phyloP scores from a whole-genome alignment of 2,329 filamentous ascomycete genomes.

The Xylariaceae sp. region DNA sequence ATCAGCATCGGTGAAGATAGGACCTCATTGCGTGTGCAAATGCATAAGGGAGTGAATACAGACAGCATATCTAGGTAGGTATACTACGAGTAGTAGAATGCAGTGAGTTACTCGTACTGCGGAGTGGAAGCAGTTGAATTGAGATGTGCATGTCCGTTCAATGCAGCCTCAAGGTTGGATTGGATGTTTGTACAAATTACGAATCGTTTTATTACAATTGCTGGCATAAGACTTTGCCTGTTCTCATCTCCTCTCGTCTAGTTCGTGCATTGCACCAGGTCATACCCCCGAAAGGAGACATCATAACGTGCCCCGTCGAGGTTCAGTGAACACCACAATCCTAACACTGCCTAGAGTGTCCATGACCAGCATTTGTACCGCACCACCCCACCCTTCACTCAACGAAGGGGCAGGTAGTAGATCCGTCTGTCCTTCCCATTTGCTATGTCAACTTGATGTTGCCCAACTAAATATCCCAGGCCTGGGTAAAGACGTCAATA shows the following conservation, averaged over 20 bases:
- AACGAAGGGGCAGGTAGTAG: background rate
- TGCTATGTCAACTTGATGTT: background rate
- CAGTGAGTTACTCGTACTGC: background rate
- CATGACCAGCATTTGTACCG: background rate
- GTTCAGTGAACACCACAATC: background rate
- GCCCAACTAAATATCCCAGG: background rate
- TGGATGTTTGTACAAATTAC: too few relatives aligned
- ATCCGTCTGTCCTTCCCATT: conserved; percentile 1
- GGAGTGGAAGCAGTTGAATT: background rate
- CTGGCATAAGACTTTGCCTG: conserved; percentile 5
- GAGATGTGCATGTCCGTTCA: background rate
- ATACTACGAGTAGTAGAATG: too few relatives aligned
- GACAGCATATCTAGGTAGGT: background rate
- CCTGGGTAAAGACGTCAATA: background rate
- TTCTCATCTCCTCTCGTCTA: conserved; percentile 1
- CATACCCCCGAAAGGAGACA: background rate
- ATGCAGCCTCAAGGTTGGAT: too few relatives aligned
- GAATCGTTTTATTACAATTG: conserved; percentile 9
- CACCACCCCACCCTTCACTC: background rate
- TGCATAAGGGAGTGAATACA: background rate
- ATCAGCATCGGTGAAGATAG: background rate
- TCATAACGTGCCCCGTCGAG: background rate
- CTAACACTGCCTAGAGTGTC: background rate
- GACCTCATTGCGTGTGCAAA: background rate
- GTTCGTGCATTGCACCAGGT: conserved; percentile 3